Evolutionary conservation across 176 grass and related monocot genomes (phyloP).

Genomic region (Bromus sterilis): DNA sequence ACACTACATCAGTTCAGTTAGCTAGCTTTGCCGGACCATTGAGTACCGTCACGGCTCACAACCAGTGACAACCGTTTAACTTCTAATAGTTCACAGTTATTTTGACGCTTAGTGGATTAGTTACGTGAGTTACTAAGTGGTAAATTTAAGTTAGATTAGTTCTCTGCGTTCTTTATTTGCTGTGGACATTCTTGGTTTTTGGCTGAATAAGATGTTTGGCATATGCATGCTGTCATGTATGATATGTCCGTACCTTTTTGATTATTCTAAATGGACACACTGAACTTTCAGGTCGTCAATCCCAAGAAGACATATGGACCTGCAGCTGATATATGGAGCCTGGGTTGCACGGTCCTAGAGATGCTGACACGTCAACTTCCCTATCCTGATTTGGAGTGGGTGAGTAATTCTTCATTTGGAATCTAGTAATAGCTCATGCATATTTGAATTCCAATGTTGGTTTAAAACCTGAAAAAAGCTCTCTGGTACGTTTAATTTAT

Average conservation of each 20-base stretch:
- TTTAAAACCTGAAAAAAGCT: background rate
- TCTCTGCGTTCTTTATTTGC: background rate
- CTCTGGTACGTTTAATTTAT: background rate
- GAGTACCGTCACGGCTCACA: background rate
- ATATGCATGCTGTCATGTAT: background rate
- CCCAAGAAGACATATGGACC: conserved; percentile 59
- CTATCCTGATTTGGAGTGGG: conserved; percentile 68
- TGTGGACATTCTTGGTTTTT: background rate
- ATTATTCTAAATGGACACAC: conserved; percentile 19
- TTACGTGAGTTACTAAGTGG: background rate
- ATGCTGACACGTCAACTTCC: conserved; percentile 58
- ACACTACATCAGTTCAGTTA: background rate
- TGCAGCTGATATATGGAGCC: conserved; percentile 78
- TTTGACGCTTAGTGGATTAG: background rate
- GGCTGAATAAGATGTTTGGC: background rate
- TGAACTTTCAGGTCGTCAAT: conserved; percentile 67
- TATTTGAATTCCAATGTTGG: background rate
- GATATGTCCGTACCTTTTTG: conserved; percentile 11
- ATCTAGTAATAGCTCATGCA: background rate
- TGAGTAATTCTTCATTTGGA: conserved; percentile 19
- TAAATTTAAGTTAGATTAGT: background rate
- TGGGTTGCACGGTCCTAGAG: conserved; percentile 71
- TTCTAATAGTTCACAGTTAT: conserved; percentile 2
- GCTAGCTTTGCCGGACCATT: background rate
- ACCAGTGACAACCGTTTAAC: background rate